phyloP scores from a whole-genome alignment of 2,329 filamentous ascomycete species.

The Trichophyton benhamiae region DNA sequence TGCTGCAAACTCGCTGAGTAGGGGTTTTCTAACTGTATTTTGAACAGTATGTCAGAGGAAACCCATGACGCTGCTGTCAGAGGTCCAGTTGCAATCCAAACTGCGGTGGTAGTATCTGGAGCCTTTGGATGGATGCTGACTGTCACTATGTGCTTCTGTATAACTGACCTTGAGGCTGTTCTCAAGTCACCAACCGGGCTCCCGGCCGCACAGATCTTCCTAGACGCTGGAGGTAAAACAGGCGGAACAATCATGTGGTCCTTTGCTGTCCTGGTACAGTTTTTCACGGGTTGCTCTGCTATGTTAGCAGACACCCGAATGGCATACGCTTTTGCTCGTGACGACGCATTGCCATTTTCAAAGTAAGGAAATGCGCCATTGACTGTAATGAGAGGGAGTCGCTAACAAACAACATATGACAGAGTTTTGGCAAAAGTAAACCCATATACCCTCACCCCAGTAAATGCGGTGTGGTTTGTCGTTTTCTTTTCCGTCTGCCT shows the following conservation, averaged over 20 bases:
- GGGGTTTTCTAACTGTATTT: too few species aligned
- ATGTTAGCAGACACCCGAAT: constrained; percentile 53
- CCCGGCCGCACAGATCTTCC: constrained; percentile 47
- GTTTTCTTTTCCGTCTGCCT: constrained; percentile 44
- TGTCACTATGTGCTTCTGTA: constrained; percentile 51
- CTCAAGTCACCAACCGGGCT: constrained; percentile 47
- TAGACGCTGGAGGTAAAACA: constrained; percentile 46
- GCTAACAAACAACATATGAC: constrained; percentile 3
- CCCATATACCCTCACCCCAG: constrained; percentile 43
- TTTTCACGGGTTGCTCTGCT: constrained; percentile 52
- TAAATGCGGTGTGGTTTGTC: constrained; percentile 54
- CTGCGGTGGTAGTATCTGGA: constrained; percentile 48
- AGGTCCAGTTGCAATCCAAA: constrained; percentile 48
- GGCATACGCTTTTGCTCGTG: constrained; percentile 50
- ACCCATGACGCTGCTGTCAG: constrained; percentile 50
- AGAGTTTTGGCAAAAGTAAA: constrained; percentile 45
- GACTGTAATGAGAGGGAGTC: neutral
- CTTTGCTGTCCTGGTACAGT: constrained; percentile 51
- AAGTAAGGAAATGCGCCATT: constrained; percentile 25
- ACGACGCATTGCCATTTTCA: constrained; percentile 50
- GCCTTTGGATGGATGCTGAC: constrained; percentile 51
- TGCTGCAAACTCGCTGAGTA: too few species aligned
- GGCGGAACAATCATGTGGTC: constrained; percentile 51
- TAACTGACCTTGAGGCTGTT: constrained; percentile 46
- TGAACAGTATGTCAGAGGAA: constrained; percentile 51